Conservation (phyloP, 306 rosid genomes). For the Glycine tomentella region DNA sequence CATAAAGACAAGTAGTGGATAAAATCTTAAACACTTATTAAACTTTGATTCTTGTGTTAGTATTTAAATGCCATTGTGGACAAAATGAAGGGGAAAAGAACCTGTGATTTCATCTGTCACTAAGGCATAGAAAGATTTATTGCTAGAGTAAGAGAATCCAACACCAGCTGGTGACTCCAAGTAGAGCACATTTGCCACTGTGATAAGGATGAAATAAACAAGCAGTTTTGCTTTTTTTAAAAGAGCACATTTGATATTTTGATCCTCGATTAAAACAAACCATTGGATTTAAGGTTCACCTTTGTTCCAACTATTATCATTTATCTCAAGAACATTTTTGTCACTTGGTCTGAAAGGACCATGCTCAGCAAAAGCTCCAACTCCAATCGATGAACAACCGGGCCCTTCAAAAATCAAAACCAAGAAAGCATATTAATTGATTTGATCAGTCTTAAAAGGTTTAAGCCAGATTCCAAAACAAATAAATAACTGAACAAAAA, state of each 20-base stretch:
- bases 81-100: constrained; percentile 30
- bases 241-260: not conserved
- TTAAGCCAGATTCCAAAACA: not conserved
- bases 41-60: not conserved
- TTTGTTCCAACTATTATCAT: constrained; percentile 68
- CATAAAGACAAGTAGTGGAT: not conserved
- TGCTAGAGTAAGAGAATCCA: constrained; percentile 76
- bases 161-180: constrained; percentile 82
- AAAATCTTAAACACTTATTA: not conserved
- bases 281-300: constrained; percentile 44
- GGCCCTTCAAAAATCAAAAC: constrained; percentile 60
- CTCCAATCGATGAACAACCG: constrained; percentile 76
- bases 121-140: constrained; percentile 54
- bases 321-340: constrained; percentile 53
- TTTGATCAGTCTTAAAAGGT: not conserved
- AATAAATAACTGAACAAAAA: no score
- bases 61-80: not conserved
- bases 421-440: constrained; percentile 3
- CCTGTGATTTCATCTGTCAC: constrained; percentile 67
- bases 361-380: constrained; percentile 70
- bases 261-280: not conserved
- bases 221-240: not conserved
- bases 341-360: constrained; percentile 70
- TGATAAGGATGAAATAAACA: not conserved
- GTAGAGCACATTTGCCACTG: constrained; percentile 70